These are phyloP conservation scores for Solanum neorickii DNA, from an alignment of 257 asterid species.

Conservation along the genomic window DNA sequence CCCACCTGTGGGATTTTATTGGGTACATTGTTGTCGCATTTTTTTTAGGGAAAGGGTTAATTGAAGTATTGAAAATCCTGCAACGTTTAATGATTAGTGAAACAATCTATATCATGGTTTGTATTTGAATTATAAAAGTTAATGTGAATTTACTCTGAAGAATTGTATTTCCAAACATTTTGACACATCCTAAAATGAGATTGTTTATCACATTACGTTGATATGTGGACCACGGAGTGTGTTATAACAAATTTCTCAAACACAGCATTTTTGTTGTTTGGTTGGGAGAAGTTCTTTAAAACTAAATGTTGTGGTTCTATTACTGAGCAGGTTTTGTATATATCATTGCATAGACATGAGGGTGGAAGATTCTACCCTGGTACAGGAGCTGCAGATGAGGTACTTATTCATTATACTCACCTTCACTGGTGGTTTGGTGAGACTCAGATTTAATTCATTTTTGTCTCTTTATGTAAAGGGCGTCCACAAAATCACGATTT, in stretches of 20 bases:
- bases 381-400: conserved; percentile 95
- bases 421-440: not conserved
- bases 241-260: not conserved
- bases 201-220: not conserved
- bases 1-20: not conserved
- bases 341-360: conserved; percentile 94
- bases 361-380: conserved; percentile 96
- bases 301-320: not conserved
- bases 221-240: not conserved
- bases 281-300: not conserved
- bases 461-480: not conserved
- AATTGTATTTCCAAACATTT: not conserved
- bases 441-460: not conserved
- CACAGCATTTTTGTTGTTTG: not conserved
- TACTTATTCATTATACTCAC: conserved; percentile 5
- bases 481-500: not conserved
- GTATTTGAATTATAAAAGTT: not conserved
- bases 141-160: not conserved
- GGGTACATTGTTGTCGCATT: not conserved
- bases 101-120: not conserved
- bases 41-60: not conserved
- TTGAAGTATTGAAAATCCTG: not conserved
- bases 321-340: conserved; percentile 60
- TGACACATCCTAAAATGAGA: not conserved
- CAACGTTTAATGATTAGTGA: not conserved